Evolutionary conservation across 2,329 filamentous ascomycete genomes (phyloP), one percentile per base, ranked within the genome.

Genomic region (Fusarium coicis): DNA sequence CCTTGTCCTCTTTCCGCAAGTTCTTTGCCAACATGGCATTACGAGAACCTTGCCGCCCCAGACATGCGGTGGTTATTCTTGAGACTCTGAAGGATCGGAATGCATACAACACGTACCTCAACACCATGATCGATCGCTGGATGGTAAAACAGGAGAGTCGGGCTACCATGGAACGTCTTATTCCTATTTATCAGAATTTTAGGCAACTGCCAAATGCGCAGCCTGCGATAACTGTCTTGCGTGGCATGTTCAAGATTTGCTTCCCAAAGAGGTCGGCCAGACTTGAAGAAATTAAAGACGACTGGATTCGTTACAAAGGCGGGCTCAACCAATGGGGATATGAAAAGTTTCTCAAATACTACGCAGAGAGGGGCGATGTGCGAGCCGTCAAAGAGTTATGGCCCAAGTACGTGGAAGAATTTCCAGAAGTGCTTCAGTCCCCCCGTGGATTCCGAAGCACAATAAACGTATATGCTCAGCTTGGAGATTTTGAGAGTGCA

Each of bases 391-490:
- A 83, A 47, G 80, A 80, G 11, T 73, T 90, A 28, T 88, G 86
- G 83, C 76, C 79, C 18, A 81, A 85, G 50, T 88, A 84, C 54
- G 78, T 81, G 15, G 60, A 77, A 26, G 69, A 78, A 2, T 85
- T 83, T 39, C 80, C 83, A 4, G 74, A 81, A 16, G 72, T 82
- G 16, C 64, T 84, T 12, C 70, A 75, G 30, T 72, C 79, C 8
- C 78, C 81, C 7, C 81, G 81, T 37, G 84, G 81, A 7, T 85
- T 90, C 70, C 79, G 85, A n/a, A 88, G 90, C 50, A 83, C 95
- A 7, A 84, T 97, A 44, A 90, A 93, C 72, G 92, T 92, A 1
- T 90, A 96, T 81, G 91, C 94, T 2, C 88, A 89, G 63, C 85
- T 89, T 55, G 93, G 91, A 5, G 90, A 97, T 73, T 80, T 92